Conservation (phyloP, 306 rosid genomes). For the Medicago lupulina region DNA sequence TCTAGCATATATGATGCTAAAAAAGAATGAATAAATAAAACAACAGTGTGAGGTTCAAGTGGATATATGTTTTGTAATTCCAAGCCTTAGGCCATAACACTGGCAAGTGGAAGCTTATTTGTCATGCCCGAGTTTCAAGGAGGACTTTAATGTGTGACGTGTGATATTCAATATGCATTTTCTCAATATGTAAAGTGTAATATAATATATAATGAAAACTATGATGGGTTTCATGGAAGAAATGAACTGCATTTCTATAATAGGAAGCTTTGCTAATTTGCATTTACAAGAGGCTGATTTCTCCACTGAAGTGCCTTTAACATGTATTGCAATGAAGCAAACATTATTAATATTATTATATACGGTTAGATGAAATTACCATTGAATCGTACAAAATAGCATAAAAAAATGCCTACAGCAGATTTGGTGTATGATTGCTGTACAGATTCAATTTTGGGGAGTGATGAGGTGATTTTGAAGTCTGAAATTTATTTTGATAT, state of each 20-base stretch:
- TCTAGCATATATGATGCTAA: constrained; percentile 1
- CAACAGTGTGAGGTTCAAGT: no score
- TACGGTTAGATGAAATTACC: constrained; percentile 25
- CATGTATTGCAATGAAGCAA: constrained; percentile 18
- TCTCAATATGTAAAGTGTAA: constrained; percentile 9
- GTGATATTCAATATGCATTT: constrained; percentile 1
- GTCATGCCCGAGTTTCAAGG: constrained; percentile 23
- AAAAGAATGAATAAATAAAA: constrained; percentile 6
- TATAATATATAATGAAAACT: background rate
- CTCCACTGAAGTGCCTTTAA: background rate
- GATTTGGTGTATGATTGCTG: background rate
- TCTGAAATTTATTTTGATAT: background rate
- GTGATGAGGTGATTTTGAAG: background rate
- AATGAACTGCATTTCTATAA: background rate
- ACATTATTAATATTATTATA: background rate
- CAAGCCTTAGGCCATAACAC: constrained; percentile 4
- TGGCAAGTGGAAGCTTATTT: constrained; percentile 10
- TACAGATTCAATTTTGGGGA: background rate
- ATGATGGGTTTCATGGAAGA: background rate
- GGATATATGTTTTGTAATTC: background rate
- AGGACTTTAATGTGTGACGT: background rate
- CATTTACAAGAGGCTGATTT: background rate
- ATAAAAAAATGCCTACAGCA: background rate
- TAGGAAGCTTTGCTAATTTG: background rate
- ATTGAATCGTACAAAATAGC: constrained; percentile 22